These are phyloP conservation scores for Hymenoscyphus fructigenus DNA, from an alignment of 2,329 filamentous ascomycete genomes.

Conservation along the genomic window DNA sequence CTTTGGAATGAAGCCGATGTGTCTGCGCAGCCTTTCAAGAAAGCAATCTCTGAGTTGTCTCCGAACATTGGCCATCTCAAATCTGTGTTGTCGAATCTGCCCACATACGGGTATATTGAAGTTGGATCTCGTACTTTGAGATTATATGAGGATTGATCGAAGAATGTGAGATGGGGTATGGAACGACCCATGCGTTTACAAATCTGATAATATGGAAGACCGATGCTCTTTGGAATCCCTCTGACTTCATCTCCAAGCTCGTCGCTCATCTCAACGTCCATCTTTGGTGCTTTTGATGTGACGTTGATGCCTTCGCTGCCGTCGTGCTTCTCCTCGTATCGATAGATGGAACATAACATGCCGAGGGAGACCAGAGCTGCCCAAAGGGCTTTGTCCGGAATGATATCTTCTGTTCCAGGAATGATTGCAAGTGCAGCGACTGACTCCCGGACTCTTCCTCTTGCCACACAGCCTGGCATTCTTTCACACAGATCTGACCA, in stretches of 20 bases:
- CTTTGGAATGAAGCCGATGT: conserved; percentile 47
- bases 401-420: conserved; percentile 48
- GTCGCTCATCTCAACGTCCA: conserved; percentile 47
- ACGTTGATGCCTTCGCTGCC: conserved; percentile 51
- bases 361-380: conserved; percentile 52
- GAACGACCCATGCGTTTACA: conserved; percentile 52
- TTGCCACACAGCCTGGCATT: conserved; percentile 51
- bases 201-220: conserved; percentile 50
- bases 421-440: conserved; percentile 49
- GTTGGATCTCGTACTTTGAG: conserved; percentile 38
- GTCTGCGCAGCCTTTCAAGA: conserved; percentile 44
- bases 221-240: conserved; percentile 49
- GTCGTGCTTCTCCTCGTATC: conserved; percentile 53
- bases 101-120: conserved; percentile 50
- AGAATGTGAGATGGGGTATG: conserved; percentile 51
- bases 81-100: conserved; percentile 53
- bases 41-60: conserved; percentile 51
- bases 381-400: conserved; percentile 53
- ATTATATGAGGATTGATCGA: conserved; percentile 55
- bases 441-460: conserved; percentile 51
- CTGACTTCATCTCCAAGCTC: conserved; percentile 50
- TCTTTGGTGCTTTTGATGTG: conserved; percentile 33
- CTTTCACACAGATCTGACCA: conserved; percentile 55
- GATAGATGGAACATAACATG: conserved; percentile 53
- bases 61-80: conserved; percentile 55